These are phyloP conservation scores for Pleurozium schreberi DNA, from an alignment of 225 moss, liverwort and hornwort genomes.

Conservation along the genomic window DNA sequence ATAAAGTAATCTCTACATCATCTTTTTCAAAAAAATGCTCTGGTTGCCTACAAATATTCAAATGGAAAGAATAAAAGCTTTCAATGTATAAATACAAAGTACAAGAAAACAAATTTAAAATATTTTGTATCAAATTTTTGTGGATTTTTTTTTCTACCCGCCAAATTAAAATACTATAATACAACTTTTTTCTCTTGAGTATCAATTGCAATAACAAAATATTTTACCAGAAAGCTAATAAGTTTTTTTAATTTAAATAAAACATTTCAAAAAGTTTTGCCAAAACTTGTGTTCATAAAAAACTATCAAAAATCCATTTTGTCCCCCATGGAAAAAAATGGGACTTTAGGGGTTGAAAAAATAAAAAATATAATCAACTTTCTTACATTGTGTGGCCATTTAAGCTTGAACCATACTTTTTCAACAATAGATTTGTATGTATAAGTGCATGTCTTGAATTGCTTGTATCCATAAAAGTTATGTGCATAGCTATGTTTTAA, in stretches of 20 bases:
- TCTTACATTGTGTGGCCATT: neutral
- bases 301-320: no score
- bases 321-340: no score
- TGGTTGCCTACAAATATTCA: neutral
- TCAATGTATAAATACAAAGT: neutral
- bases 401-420: rapidly evolving
- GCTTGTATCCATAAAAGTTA: neutral
- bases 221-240: neutral
- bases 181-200: neutral
- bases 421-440: neutral
- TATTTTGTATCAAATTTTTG: neutral
- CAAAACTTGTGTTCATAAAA: no score
- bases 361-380: neutral
- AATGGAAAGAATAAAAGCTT: neutral
- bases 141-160: neutral
- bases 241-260: neutral
- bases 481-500: neutral
- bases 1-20: neutral
- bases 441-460: neutral
- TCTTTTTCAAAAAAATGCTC: neutral
- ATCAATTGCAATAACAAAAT: neutral
- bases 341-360: neutral
- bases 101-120: neutral
- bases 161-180: neutral
- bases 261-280: neutral